These are phyloP conservation scores for Neurospora sp. DNA, from an alignment of 495 filamentous ascomycete genomes.

Conservation along the genomic window DNA sequence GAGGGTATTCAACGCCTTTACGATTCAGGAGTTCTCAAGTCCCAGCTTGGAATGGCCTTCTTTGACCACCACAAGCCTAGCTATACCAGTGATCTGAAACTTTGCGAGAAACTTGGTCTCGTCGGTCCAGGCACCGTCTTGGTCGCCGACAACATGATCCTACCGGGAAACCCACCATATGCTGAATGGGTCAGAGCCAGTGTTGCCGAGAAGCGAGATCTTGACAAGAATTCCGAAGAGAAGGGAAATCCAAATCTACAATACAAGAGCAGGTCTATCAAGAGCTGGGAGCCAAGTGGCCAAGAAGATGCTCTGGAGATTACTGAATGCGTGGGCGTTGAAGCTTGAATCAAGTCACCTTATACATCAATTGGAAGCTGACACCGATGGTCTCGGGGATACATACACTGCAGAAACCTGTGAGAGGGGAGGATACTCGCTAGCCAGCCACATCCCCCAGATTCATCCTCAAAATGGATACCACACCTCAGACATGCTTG, in stretches of 20 bases:
- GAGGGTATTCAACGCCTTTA: slow-evolving; percentile 46
- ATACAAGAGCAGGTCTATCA: slow-evolving; percentile 54
- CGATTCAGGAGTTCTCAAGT: slow-evolving; percentile 34
- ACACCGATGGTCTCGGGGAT: neutral
- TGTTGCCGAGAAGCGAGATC: slow-evolving; percentile 38
- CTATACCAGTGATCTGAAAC: slow-evolving; percentile 61
- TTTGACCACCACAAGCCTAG: slow-evolving; percentile 67
- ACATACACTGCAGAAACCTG: neutral
- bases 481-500: neutral
- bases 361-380: neutral
- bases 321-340: slow-evolving; percentile 46
- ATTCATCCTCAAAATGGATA: neutral
- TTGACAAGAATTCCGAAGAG: slow-evolving; percentile 22
- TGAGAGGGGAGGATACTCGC: neutral
- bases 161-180: slow-evolving; percentile 68
- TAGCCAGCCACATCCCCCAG: neutral
- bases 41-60: slow-evolving; percentile 56
- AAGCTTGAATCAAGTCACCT: slow-evolving; percentile 1
- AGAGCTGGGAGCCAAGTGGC: slow-evolving; percentile 60
- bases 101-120: slow-evolving; percentile 57
- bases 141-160: slow-evolving; percentile 64
- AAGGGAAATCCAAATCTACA: slow-evolving; percentile 60
- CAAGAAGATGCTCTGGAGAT: slow-evolving; percentile 63
- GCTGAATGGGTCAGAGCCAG: slow-evolving; percentile 52
- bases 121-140: slow-evolving; percentile 51